Evolutionary conservation across 129 eudicot genomes (phyloP).

Genomic region (Artemisia annua): DNA sequence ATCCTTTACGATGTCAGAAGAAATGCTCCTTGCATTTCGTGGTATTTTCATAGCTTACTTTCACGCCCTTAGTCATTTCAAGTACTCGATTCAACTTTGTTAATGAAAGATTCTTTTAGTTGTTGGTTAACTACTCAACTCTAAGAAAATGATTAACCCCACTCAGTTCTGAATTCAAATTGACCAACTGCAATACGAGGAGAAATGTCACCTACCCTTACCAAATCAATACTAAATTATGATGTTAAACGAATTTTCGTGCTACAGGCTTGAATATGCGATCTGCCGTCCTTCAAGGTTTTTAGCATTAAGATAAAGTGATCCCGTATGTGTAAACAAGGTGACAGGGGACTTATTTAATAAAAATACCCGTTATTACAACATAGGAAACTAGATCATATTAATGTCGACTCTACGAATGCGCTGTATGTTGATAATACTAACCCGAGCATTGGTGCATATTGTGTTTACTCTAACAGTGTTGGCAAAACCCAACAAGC

Average conservation of each 20-base stretch:
- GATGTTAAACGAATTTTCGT: neutral
- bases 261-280: constrained; percentile 2
- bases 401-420: no score
- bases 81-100: neutral
- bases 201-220: neutral
- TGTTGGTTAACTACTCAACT: neutral
- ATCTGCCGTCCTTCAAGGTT: constrained; percentile 6
- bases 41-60: neutral
- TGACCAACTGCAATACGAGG: no score
- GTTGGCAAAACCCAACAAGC: no score
- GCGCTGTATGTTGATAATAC: no score
- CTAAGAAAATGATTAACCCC: neutral
- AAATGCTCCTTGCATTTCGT: neutral
- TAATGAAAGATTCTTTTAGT: neutral
- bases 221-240: neutral
- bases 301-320: constrained; percentile 6
- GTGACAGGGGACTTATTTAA: neutral
- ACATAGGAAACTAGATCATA: neutral
- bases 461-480: no score
- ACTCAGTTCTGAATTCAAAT: neutral
- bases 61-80: neutral
- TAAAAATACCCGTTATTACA: neutral
- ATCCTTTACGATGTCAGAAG: no score
- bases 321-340: neutral
- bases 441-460: no score